Conservation (phyloP, 2,329 filamentous ascomycete species). For the Fusarium lateritium region DNA sequence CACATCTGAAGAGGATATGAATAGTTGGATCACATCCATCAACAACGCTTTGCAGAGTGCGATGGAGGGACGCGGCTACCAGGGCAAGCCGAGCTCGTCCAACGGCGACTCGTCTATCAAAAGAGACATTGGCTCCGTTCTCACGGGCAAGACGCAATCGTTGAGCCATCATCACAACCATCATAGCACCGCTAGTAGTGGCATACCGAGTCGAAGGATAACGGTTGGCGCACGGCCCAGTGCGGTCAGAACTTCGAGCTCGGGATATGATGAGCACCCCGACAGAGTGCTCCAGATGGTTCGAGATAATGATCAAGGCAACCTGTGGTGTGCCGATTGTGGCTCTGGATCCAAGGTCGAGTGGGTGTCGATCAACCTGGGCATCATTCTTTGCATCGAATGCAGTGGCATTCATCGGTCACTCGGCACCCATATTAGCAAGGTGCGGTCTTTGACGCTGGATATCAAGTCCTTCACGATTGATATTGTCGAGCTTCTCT, state of each 20-base stretch:
- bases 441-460: slow-evolving; percentile 93
- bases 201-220: slow-evolving; percentile 83
- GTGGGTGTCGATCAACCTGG: slow-evolving; percentile 98
- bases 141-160: slow-evolving; percentile 92
- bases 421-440: slow-evolving; percentile 96
- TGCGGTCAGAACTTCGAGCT: slow-evolving; percentile 77
- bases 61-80: slow-evolving; percentile 83
- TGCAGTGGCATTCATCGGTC: slow-evolving; percentile 98
- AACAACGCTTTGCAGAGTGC: slow-evolving; percentile 98
- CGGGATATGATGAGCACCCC: slow-evolving; percentile 83
- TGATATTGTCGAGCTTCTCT: slow-evolving; percentile 94
- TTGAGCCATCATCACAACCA: slow-evolving; percentile 70
- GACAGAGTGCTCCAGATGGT: slow-evolving; percentile 89
- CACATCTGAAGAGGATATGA: slow-evolving; percentile 98
- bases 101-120: slow-evolving; percentile 72
- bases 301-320: slow-evolving; percentile 91
- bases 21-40: slow-evolving; percentile 94
- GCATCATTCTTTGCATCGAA: slow-evolving; percentile 96
- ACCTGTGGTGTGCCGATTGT: slow-evolving; percentile 95
- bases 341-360: slow-evolving; percentile 93
- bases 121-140: slow-evolving; percentile 90
- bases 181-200: slow-evolving; percentile 61
- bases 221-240: slow-evolving; percentile 91
- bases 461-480: slow-evolving; percentile 97
- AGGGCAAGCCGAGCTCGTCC: slow-evolving; percentile 63